These are phyloP conservation scores for Gossypium raimondii DNA, from an alignment of 345 rosid species.

Conservation along the genomic window DNA sequence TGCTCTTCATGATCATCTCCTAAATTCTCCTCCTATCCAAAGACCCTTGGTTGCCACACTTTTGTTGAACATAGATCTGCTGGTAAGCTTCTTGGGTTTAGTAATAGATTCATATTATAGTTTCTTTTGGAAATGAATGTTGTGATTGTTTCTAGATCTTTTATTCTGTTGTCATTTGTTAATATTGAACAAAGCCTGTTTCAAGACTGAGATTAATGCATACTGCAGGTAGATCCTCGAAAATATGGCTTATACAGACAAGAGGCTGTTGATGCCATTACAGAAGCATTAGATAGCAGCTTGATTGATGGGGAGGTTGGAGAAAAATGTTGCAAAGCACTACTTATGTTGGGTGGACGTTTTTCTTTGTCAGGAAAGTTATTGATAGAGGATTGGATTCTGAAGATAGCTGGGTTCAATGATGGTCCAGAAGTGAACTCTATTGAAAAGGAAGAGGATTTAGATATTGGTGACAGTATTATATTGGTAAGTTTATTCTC, in stretches of 20 bases:
- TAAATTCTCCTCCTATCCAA: constrained; percentile 31
- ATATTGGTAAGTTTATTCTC: constrained; percentile 26
- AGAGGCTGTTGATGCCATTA: constrained; percentile 51
- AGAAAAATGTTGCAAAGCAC: constrained; percentile 46
- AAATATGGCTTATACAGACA: constrained; percentile 47
- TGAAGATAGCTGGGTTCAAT: constrained; percentile 40
- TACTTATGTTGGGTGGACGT: constrained; percentile 39
- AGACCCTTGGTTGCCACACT: constrained; percentile 46
- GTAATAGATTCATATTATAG: neutral
- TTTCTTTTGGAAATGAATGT: neutral
- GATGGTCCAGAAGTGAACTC: constrained; percentile 15
- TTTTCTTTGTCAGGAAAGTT: constrained; percentile 36
- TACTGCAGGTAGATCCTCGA: constrained; percentile 41
- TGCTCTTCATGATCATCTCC: constrained; percentile 42
- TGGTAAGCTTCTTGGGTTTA: constrained; percentile 29
- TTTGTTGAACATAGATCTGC: constrained; percentile 44
- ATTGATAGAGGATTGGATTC: constrained; percentile 39
- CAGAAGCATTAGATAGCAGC: constrained; percentile 37
- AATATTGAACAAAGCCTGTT: neutral
- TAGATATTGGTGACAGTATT: constrained; percentile 6
- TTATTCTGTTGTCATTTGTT: neutral
- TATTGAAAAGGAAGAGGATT: constrained; percentile 20
- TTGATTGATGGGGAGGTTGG: constrained; percentile 30
- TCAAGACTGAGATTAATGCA: constrained; percentile 7
- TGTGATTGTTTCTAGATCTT: neutral